phyloP scores from a whole-genome alignment of 2,329 filamentous ascomycete species.

The Penicillium italicum region DNA sequence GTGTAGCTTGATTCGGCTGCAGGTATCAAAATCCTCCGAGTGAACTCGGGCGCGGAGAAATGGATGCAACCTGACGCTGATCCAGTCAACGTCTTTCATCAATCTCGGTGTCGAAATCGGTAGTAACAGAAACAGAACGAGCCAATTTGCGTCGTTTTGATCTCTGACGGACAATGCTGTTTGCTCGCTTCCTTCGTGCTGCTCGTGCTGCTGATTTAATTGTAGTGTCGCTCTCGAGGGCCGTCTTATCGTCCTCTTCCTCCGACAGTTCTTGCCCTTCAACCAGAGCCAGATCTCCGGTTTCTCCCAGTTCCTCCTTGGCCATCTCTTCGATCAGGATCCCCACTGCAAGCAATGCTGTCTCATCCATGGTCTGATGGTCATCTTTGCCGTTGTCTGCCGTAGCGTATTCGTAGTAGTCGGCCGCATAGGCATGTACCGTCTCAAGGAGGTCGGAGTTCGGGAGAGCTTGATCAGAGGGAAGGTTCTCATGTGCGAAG shows the following conservation, averaged over 20 bases:
- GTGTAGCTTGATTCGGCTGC: not conserved
- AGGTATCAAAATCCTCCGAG: not conserved
- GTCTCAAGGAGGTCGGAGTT: slow-evolving; percentile 56
- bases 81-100: slow-evolving; percentile 12
- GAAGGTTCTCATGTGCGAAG: slow-evolving; percentile 49
- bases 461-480: slow-evolving; percentile 45
- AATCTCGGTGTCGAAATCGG: slow-evolving; percentile 23
- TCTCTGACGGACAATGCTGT: slow-evolving; percentile 16
- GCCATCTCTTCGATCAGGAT: slow-evolving; percentile 59
- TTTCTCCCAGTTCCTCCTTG: slow-evolving; percentile 51
- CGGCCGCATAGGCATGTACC: slow-evolving; percentile 56
- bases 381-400: slow-evolving; percentile 36
- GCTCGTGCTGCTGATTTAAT: slow-evolving; percentile 1
- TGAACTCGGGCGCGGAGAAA: not conserved
- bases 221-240: slow-evolving; percentile 4
- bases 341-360: slow-evolving; percentile 58
- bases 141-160: slow-evolving; percentile 28
- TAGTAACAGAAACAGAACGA: slow-evolving; percentile 16
- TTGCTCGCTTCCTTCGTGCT: slow-evolving; percentile 4
- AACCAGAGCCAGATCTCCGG: slow-evolving; percentile 56
- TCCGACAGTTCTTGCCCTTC: slow-evolving; percentile 43
- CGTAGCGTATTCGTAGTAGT: slow-evolving; percentile 49
- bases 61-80: not conserved
- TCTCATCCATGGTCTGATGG: slow-evolving; percentile 58
- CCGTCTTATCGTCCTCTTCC: slow-evolving; percentile 15